Evolutionary conservation across 331 rosid genomes (phyloP).

Genomic region (Rosa hybrid): DNA sequence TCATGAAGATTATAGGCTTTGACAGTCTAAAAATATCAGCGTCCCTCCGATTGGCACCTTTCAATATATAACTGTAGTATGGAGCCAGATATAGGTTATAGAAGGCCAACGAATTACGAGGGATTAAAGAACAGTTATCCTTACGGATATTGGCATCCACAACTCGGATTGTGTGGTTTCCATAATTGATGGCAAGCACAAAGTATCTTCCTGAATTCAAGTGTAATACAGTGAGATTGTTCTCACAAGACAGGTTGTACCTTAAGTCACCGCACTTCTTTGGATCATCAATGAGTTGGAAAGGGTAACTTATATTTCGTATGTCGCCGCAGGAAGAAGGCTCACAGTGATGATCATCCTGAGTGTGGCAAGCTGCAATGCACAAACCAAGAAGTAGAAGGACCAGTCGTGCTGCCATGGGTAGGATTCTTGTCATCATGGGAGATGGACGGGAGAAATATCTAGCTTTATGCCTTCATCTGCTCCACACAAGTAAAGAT

Average conservation of each 20-base stretch:
- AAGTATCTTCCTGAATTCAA: background rate
- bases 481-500: no score
- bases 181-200: background rate
- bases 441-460: no score
- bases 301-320: constrained; percentile 17
- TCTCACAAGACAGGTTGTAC: constrained; percentile 23
- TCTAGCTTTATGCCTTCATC: no score
- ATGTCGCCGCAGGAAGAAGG: constrained; percentile 29
- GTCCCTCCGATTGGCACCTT: background rate
- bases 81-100: background rate
- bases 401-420: no score
- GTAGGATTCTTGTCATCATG: no score
- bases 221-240: background rate
- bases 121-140: background rate
- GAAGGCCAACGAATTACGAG: background rate
- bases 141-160: background rate
- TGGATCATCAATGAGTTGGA: background rate
- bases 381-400: background rate
- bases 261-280: background rate
- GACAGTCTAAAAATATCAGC: background rate
- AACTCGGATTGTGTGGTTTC: background rate
- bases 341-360: background rate
- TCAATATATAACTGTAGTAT: no score
- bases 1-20: background rate
- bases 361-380: background rate